These are phyloP conservation scores for Verticillium alfalfae DNA, from an alignment of 2,329 filamentous ascomycete genomes.

Conservation along the genomic window DNA sequence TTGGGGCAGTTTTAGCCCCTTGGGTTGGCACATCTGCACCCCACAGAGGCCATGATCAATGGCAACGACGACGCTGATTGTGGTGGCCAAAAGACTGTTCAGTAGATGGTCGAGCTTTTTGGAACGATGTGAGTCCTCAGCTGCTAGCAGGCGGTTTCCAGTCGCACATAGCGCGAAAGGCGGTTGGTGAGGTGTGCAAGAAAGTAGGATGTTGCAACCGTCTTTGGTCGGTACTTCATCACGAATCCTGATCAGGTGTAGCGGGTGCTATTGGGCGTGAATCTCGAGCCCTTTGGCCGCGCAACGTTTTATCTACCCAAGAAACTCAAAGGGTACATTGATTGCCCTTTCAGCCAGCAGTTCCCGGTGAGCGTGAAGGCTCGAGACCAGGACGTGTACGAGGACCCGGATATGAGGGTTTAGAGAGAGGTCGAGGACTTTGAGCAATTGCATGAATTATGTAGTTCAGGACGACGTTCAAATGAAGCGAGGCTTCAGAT, in stretches of 20 bases:
- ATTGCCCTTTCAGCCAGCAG: constrained; percentile 17
- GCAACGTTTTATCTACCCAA: constrained; percentile 20
- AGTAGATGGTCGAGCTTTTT: constrained; percentile 23
- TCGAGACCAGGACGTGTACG: too few relatives aligned
- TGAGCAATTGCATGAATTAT: too few relatives aligned
- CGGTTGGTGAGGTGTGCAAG: constrained; percentile 17
- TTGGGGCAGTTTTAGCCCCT: constrained; percentile 43
- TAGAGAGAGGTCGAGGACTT: too few relatives aligned
- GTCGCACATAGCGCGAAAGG: constrained; percentile 15
- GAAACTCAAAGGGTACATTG: constrained; percentile 13
- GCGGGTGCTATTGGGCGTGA: constrained; percentile 18
- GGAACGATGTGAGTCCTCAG: constrained; percentile 22
- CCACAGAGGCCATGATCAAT: constrained; percentile 50
- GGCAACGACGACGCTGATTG: constrained; percentile 31
- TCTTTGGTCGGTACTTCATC: constrained; percentile 27
- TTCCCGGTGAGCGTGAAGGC: constrained; percentile 8
- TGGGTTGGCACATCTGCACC: constrained; percentile 50
- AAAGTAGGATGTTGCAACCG: constrained; percentile 18
- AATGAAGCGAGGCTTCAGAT: too few relatives aligned
- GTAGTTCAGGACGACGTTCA: too few relatives aligned
- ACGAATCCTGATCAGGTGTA: constrained; percentile 27
- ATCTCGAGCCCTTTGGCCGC: constrained; percentile 19
- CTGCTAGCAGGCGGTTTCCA: constrained; percentile 24
- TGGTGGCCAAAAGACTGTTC: constrained; percentile 6
- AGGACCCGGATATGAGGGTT: too few relatives aligned